These are phyloP conservation scores for Nevesoporus exiguus DNA, from an alignment of 768 basidiomycete species.

Conservation along the genomic window DNA sequence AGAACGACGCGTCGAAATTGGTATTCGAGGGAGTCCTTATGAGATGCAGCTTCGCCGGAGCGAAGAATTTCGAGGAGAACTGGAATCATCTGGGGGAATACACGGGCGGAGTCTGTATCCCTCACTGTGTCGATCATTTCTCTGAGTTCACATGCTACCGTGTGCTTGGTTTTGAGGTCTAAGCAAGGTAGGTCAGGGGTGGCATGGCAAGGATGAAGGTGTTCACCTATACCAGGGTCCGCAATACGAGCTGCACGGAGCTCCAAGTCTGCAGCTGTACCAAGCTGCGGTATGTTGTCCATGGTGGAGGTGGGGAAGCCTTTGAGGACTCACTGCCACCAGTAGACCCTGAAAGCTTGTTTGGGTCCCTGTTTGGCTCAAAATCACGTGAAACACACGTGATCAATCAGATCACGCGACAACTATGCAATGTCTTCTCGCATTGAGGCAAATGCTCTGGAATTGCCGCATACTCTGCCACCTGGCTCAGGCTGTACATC, in stretches of 20 bases:
- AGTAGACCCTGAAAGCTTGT: slow-evolving; percentile 31
- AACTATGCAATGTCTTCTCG: too few relatives aligned
- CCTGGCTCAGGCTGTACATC: too few relatives aligned
- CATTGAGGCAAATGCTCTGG: too few relatives aligned
- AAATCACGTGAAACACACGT: slow-evolving; percentile 33
- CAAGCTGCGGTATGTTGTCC: slow-evolving; percentile 43
- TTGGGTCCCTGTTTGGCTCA: slow-evolving; percentile 31
- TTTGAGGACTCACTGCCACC: not conserved
- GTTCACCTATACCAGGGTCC: slow-evolving; percentile 68
- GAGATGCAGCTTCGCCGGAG: slow-evolving; percentile 61
- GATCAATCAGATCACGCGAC: slow-evolving; percentile 4
- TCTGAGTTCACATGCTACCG: slow-evolving; percentile 71
- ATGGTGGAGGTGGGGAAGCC: slow-evolving; percentile 25
- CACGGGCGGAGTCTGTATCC: slow-evolving; percentile 68
- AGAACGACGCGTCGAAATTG: slow-evolving; percentile 84
- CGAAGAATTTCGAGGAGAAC: slow-evolving; percentile 70
- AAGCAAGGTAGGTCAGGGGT: slow-evolving; percentile 1
- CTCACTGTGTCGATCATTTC: slow-evolving; percentile 79
- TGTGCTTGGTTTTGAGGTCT: slow-evolving; percentile 72
- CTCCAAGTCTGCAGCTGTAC: slow-evolving; percentile 60
- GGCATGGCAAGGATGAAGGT: not conserved
- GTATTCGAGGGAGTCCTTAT: slow-evolving; percentile 68
- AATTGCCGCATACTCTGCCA: too few relatives aligned
- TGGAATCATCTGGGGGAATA: slow-evolving; percentile 69
- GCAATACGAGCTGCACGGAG: slow-evolving; percentile 68